Evolutionary conservation across 306 rosid species (phyloP).

Genomic region (Carpinus viminea): DNA sequence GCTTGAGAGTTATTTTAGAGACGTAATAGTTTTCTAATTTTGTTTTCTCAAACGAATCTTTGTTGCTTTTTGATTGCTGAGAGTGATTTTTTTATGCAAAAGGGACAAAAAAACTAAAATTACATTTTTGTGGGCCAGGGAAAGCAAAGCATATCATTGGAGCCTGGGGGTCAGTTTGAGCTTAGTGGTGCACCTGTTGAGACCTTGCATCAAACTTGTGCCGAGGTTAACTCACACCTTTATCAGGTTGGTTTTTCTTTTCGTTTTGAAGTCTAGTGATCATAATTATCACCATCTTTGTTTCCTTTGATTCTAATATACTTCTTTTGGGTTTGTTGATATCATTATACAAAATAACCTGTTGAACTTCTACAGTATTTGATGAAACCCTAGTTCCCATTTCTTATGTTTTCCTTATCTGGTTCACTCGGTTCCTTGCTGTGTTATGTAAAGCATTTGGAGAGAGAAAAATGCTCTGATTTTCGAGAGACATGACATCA

Average conservation of each 20-base stretch:
- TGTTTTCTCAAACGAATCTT: neutral
- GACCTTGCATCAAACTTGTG: conserved; percentile 98
- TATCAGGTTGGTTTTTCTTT: conserved; percentile 60
- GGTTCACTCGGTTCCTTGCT: neutral
- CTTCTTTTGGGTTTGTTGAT: neutral
- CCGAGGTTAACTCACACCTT: conserved; percentile 96
- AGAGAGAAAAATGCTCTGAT: neutral
- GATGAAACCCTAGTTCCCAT: neutral
- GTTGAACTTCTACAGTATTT: neutral
- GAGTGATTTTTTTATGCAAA: neutral
- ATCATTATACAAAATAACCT: neutral
- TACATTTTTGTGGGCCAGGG: conserved; percentile 59
- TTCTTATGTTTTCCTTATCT: neutral
- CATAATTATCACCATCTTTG: neutral
- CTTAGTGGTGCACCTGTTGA: conserved; percentile 99
- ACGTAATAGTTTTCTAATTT: neutral
- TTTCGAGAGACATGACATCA: neutral
- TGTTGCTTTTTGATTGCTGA: neutral
- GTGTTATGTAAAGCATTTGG: neutral
- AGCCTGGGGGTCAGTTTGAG: conserved; percentile 99
- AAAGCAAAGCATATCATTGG: conserved; percentile 93
- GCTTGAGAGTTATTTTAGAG: neutral
- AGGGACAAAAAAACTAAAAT: neutral
- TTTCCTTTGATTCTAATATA: neutral
- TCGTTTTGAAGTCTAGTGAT: neutral